Conservation (phyloP, 768 basidiomycete species). For the Calocybe indica region DNA sequence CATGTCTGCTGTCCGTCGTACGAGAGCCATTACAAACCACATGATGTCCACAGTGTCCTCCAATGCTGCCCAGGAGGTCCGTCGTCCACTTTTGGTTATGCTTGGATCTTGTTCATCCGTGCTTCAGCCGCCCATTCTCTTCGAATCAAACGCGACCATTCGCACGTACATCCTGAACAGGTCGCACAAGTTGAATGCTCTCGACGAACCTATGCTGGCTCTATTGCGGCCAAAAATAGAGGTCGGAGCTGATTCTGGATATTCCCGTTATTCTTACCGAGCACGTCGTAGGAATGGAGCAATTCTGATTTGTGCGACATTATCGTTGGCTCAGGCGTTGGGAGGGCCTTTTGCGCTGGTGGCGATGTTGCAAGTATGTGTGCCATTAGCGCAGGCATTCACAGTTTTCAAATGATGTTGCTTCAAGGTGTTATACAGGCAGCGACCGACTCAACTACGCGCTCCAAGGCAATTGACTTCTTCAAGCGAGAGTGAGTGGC, state of each 20-base stretch:
- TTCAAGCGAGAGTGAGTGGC: conserved; percentile 81
- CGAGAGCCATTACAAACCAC: conserved; percentile 40
- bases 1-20: conserved; percentile 31
- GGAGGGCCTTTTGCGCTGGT: conserved; percentile 87
- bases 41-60: conserved; percentile 36
- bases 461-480: conserved; percentile 69
- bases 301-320: conserved; percentile 63
- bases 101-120: conserved; percentile 10
- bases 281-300: conserved; percentile 63
- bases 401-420: conserved; percentile 3
- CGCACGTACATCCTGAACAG: conserved; percentile 79
- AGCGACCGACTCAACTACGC: conserved; percentile 44
- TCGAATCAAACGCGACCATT: conserved; percentile 57
- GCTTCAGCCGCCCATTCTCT: conserved; percentile 49
- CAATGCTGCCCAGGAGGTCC: conserved; percentile 29
- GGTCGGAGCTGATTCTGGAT: conserved; percentile 33
- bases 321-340: conserved; percentile 66
- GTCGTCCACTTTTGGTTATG: conserved; percentile 3
- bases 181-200: conserved; percentile 73
- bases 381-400: conserved; percentile 1
- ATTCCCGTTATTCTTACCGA: background rate
- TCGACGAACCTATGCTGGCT: conserved; percentile 74
- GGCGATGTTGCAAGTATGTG: conserved; percentile 87
- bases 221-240: conserved; percentile 68
- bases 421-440: conserved; percentile 49